Base-by-base conservation (phyloP, 2,329 filamentous ascomycete species). In the Atkinsonella texensis region DNA sequence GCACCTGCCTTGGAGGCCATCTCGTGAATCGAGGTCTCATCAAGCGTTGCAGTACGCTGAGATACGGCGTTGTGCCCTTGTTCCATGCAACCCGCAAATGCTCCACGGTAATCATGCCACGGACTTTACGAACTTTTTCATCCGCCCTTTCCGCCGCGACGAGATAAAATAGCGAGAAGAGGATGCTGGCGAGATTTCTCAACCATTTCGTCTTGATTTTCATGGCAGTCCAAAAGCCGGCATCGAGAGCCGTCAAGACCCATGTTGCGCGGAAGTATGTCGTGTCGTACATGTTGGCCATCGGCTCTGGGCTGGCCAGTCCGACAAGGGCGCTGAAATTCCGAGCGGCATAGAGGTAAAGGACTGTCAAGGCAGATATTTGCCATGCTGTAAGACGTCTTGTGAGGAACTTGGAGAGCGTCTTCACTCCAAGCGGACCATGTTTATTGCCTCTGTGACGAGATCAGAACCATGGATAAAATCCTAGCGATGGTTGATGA, bases 211-310 rank as follows among this genome's bases (percentile, higher is more conserved):
- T 65, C 46, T 80, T 80, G 56, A 98, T 90, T 61, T 83, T 85
- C 93, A 98, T 98, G 35, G 93, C 93, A 0, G 89, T 95, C 93
- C 93, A 98, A 68, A 96, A 98, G 1, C 93, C 93, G 6, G 93
- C 93, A 61, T 98, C 93, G 54, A 98, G 71, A 0, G 89, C 93
- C 0, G 93, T 98, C 50, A 93, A 83, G 15, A 97, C 81, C 93
- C 93, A 98, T 64, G 93, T 98, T 51, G 93, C 93, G 47, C 93
- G 84, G 67, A 95, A 98, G 71, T 94, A 98, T 31, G 87, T 83
- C 49, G 88, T 77, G 51, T 87, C 89, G 71, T 98, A 98, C 65
- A 97, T 84, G 63, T 95, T 95, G 32, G 90, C 86, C 63, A 98
- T 77, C 18, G 93, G 93, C 62, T 98, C 93, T 4, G 93, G 91